A percentile compares a stretch with the other conserved stretches of the same genome.
Evolutionary conservation across 1,139 yeast species (phyloP).

Genomic region (Arxiozyma telluris): DNA sequence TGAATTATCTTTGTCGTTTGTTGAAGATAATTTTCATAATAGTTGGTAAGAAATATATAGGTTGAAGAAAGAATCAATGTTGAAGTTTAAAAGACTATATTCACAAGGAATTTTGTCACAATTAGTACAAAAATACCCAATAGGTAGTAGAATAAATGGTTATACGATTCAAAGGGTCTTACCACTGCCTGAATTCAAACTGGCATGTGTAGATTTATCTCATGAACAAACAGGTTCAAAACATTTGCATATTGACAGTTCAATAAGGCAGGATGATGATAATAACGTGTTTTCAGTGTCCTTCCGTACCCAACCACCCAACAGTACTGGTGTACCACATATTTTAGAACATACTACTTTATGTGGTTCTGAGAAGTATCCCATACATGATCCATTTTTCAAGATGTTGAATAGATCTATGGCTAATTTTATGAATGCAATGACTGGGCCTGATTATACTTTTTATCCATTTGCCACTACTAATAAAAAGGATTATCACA

Average conservation of each 20-base stretch:
- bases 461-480: conserved; percentile 96
- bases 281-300: conserved; percentile 85
- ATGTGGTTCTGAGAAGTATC: conserved; percentile 85
- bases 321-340: conserved; percentile 91
- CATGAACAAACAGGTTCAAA: conserved; percentile 66
- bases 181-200: conserved; percentile 71
- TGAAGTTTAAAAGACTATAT: conserved; percentile 4
- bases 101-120: conserved; percentile 9
- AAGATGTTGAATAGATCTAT: conserved; percentile 75
- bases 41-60: background rate
- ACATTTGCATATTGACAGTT: conserved; percentile 68
- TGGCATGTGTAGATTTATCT: conserved; percentile 64
- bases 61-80: background rate
- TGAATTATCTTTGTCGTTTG: background rate
- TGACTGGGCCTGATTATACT: conserved; percentile 96
- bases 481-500: conserved; percentile 67
- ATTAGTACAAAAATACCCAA: conserved; percentile 37
- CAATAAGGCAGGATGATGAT: conserved; percentile 55
- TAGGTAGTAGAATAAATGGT: conserved; percentile 58
- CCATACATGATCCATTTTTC: conserved; percentile 95
- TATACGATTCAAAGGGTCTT: conserved; percentile 53
- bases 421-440: conserved; percentile 95
- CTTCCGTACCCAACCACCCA: conserved; percentile 91
- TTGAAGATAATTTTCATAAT: too few species aligned
- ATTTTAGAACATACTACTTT: conserved; percentile 90